phyloP scores from a whole-genome alignment of 495 filamentous ascomycete species.

The Penicillium soppii region DNA sequence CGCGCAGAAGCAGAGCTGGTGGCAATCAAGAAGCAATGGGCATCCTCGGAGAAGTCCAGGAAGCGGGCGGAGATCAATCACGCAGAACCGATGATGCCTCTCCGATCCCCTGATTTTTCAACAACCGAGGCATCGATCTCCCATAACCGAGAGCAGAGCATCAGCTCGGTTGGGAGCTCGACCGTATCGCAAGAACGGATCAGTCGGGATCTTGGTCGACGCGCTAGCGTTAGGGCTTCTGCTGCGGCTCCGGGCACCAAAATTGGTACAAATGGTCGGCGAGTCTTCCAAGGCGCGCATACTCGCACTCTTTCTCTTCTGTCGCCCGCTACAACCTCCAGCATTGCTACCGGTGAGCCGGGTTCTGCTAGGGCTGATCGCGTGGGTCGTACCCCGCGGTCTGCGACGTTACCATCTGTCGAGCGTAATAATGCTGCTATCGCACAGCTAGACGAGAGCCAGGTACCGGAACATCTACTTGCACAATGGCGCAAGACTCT shows the following conservation, averaged over 20 bases:
- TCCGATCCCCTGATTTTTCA: slow-evolving; percentile 43
- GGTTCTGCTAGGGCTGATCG: slow-evolving; percentile 27
- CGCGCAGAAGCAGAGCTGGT: slow-evolving; percentile 77
- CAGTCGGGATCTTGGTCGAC: slow-evolving; percentile 52
- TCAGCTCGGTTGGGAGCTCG: slow-evolving; percentile 30
- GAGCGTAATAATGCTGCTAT: slow-evolving; percentile 30
- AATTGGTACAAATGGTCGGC: slow-evolving; percentile 49
- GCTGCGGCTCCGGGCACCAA: slow-evolving; percentile 32
- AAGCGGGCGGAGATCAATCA: slow-evolving; percentile 65
- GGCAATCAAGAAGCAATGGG: slow-evolving; percentile 80
- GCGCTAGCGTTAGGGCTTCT: slow-evolving; percentile 41
- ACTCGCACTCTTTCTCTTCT: slow-evolving; percentile 79
- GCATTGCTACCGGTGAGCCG: slow-evolving; percentile 4
- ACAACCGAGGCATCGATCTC: slow-evolving; percentile 15
- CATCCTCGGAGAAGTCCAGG: slow-evolving; percentile 71
- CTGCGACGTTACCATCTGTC: slow-evolving; percentile 47
- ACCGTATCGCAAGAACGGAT: slow-evolving; percentile 31
- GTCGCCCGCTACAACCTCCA: slow-evolving; percentile 54
- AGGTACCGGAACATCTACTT: slow-evolving; percentile 33
- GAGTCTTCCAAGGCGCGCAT: slow-evolving; percentile 73
- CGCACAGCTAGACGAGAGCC: slow-evolving; percentile 21
- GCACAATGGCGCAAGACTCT: slow-evolving; percentile 43
- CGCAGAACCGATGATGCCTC: slow-evolving; percentile 56
- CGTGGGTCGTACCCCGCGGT: slow-evolving; percentile 41
- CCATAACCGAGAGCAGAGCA: slow-evolving; percentile 34